Percentiles rank a stretch among this genome's conserved stretches.
Evolutionary conservation across 257 asterid genomes (phyloP).

Genomic region (Solanum clarkiae): DNA sequence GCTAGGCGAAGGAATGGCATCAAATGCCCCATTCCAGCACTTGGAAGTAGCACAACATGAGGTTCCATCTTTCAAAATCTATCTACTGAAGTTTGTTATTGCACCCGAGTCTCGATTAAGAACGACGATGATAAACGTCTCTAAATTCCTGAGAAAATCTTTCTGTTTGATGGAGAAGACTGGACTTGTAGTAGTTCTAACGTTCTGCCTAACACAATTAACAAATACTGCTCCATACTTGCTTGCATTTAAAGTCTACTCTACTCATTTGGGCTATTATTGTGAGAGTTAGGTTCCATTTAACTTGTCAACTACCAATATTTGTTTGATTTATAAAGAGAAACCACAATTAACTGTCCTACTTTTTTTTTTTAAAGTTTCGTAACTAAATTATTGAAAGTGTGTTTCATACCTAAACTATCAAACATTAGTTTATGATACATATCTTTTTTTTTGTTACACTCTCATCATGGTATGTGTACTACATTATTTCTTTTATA

Average conservation of each 20-base stretch:
- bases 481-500: too few relatives aligned
- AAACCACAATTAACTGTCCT: too few relatives aligned
- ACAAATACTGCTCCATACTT: not conserved
- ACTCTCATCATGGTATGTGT: too few relatives aligned
- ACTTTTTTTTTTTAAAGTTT: too few relatives aligned
- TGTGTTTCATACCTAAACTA: too few relatives aligned
- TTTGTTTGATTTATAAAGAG: not conserved
- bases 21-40: conserved; percentile 18
- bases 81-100: not conserved
- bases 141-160: not conserved
- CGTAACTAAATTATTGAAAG: too few relatives aligned
- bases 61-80: not conserved
- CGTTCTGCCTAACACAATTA: not conserved
- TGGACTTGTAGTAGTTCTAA: not conserved
- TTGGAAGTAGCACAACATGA: conserved; percentile 11
- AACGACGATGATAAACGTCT: not conserved
- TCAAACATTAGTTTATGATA: too few relatives aligned
- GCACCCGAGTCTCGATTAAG: not conserved
- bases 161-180: not conserved
- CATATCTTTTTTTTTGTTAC: too few relatives aligned
- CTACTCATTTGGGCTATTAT: not conserved
- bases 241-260: not conserved
- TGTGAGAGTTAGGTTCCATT: not conserved
- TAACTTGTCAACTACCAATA: not conserved
- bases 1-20: conserved; percentile 18